phyloP scores from a whole-genome alignment of 352 stramenopile species.

The Pythium chondricola region DNA sequence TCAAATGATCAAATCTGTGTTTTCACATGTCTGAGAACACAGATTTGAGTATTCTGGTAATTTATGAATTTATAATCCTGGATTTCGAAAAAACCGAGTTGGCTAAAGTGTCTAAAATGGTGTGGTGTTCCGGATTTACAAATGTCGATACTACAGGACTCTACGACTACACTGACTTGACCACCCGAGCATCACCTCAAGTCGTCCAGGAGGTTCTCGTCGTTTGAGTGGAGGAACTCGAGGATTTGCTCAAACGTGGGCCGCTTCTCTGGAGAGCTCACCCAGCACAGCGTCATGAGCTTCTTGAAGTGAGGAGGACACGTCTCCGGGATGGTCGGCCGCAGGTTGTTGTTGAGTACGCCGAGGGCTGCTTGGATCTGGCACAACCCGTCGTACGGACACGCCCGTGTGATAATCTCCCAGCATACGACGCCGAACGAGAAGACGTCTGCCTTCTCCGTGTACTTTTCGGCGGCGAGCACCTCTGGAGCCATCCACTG shows the following conservation, averaged over 20 bases:
- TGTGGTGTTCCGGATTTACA: too few species aligned
- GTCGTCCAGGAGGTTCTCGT: constrained; percentile 17
- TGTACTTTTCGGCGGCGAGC: constrained; percentile 79
- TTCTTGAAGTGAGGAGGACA: constrained; percentile 78
- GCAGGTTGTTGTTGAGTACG: constrained; percentile 84
- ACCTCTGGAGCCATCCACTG: constrained; percentile 87
- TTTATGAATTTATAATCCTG: too few species aligned
- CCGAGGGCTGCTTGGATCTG: constrained; percentile 86
- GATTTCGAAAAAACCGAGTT: too few species aligned
- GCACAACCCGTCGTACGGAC: constrained; percentile 88
- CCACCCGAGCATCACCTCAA: too few species aligned
- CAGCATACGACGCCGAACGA: constrained; percentile 84
- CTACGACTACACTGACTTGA: too few species aligned
- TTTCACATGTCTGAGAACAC: too few species aligned
- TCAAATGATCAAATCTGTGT: too few species aligned
- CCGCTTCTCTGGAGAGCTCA: constrained; percentile 61
- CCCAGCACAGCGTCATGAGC: constrained; percentile 83
- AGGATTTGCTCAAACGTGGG: constrained; percentile 79
- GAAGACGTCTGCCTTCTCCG: constrained; percentile 84
- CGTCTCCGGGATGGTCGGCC: constrained; percentile 68
- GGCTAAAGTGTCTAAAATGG: too few species aligned
- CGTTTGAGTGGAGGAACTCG: constrained; percentile 52
- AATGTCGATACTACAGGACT: too few species aligned
- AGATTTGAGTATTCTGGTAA: too few species aligned
- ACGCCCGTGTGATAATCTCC: constrained; percentile 86